These are phyloP conservation scores for Avena atlantica DNA, from an alignment of 176 grass and related monocot genomes.

Conservation along the genomic window DNA sequence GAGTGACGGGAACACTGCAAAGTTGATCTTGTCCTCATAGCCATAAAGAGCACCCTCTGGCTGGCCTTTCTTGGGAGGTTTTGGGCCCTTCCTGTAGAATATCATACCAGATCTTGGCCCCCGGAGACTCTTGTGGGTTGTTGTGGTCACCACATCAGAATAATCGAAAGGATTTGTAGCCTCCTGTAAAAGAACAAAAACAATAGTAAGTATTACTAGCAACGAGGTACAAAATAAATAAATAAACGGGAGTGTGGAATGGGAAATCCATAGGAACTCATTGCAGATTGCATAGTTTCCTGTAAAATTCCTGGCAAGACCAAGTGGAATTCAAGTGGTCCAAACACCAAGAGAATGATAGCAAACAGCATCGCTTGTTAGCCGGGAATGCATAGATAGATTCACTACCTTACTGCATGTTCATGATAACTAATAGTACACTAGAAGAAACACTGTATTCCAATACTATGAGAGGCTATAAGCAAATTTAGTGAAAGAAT, in stretches of 20 bases:
- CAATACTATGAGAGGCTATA: neutral
- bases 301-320: neutral
- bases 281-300: constrained; percentile 4
- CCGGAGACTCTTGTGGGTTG: constrained; percentile 93
- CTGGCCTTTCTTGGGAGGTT: constrained; percentile 96
- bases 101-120: constrained; percentile 98
- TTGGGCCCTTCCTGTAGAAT: constrained; percentile 97
- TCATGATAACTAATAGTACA: neutral
- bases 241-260: neutral
- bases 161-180: constrained; percentile 95
- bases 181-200: constrained; percentile 51
- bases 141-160: constrained; percentile 95
- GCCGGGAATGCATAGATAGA: neutral
- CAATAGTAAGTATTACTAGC: neutral
- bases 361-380: constrained; percentile 15
- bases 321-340: neutral
- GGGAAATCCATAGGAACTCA: neutral
- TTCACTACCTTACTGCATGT: neutral
- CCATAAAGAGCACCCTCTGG: constrained; percentile 92
- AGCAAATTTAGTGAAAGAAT: neutral
- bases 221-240: neutral
- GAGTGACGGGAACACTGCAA: constrained; percentile 96
- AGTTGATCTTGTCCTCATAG: constrained; percentile 95
- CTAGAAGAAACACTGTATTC: neutral
- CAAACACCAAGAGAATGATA: neutral